phyloP scores from a whole-genome alignment of 2,329 filamentous ascomycete genomes.

The Venturia effusa region DNA sequence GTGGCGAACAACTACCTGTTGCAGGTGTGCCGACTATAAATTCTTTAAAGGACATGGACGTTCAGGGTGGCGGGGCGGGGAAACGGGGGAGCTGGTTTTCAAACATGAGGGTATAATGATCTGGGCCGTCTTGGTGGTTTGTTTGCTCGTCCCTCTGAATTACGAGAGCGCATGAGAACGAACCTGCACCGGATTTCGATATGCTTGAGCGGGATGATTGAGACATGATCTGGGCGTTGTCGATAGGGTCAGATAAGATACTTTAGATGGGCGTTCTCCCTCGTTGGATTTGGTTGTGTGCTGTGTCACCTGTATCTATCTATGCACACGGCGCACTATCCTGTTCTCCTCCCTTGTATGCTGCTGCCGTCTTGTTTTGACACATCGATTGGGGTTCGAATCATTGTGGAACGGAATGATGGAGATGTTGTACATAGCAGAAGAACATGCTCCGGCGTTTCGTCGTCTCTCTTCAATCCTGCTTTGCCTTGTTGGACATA shows the following conservation, averaged over 20 bases:
- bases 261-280: not conserved
- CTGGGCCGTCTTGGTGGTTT: not conserved
- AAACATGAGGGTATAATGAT: constrained; percentile 3
- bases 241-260: no score
- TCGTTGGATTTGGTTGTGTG: not conserved
- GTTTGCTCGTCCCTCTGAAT: not conserved
- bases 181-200: not conserved
- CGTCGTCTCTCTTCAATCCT: no score
- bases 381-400: not conserved
- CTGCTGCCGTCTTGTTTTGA: not conserved
- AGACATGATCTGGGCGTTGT: not conserved
- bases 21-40: not conserved
- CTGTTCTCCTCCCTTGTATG: not conserved
- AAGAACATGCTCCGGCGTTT: not conserved
- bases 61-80: not conserved
- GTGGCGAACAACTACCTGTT: constrained; percentile 23
- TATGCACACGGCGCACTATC: not conserved
- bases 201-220: not conserved
- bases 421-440: not conserved
- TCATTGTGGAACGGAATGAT: not conserved
- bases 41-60: not conserved
- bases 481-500: no score
- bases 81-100: constrained; percentile 8
- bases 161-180: not conserved
- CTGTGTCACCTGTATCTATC: not conserved